Evolutionary conservation across 306 rosid species (phyloP).

Genomic region (Carpinus fangiana): DNA sequence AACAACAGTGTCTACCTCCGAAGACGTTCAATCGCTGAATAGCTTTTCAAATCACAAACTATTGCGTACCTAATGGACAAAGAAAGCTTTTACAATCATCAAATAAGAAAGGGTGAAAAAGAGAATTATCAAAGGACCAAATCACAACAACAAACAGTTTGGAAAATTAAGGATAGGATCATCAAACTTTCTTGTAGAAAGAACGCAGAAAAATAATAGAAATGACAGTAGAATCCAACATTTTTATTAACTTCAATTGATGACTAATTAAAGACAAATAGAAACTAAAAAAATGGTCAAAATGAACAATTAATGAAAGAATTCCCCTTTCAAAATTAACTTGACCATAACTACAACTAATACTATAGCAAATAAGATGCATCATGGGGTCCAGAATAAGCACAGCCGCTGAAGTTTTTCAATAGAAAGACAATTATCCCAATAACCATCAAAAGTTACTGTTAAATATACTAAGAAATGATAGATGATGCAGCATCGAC

Average conservation of each 20-base stretch:
- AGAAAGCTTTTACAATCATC: background rate
- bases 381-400: background rate
- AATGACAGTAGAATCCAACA: background rate
- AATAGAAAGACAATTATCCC: background rate
- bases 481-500: background rate
- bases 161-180: background rate
- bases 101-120: background rate
- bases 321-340: background rate
- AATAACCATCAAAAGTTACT: background rate
- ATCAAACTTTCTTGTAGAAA: background rate
- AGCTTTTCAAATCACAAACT: slow-evolving; percentile 79
- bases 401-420: background rate
- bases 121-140: background rate
- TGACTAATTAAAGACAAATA: background rate
- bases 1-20: slow-evolving; percentile 53
- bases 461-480: background rate
- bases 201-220: background rate
- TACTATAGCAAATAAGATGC: background rate
- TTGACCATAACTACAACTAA: background rate
- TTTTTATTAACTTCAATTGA: background rate
- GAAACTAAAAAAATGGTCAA: background rate
- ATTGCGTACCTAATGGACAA: slow-evolving; percentile 66
- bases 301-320: background rate
- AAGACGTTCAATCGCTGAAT: slow-evolving; percentile 83
- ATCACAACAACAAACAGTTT: background rate